Percentiles rank a stretch among this genome's conserved stretches.
phyloP scores from a whole-genome alignment of 352 stramenopile species.

The Phytophthora hybrid region DNA sequence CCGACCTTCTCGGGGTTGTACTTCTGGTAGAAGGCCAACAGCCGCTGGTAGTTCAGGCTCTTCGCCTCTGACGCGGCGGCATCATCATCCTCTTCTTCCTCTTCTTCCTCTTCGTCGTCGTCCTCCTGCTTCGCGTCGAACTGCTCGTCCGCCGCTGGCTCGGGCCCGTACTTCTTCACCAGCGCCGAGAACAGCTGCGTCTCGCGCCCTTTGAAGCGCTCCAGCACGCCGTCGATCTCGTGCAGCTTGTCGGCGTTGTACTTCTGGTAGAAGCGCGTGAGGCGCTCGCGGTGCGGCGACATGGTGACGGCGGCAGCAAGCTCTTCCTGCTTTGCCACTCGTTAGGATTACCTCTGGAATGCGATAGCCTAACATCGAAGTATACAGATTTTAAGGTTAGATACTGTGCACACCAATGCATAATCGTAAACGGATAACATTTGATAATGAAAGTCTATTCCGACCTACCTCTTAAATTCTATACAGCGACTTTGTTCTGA shows the following conservation, averaged over 20 bases:
- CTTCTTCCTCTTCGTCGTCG: constrained; percentile 18
- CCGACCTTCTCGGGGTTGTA: constrained; percentile 85
- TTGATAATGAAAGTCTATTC: too few species aligned
- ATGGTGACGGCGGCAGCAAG: constrained; percentile 35
- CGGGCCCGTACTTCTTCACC: constrained; percentile 85
- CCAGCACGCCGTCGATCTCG: constrained; percentile 83
- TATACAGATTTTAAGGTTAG: background rate
- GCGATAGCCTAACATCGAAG: background rate
- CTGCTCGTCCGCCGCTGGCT: constrained; percentile 64
- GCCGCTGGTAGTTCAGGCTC: constrained; percentile 69
- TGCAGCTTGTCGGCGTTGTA: constrained; percentile 88
- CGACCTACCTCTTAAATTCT: too few species aligned
- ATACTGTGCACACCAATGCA: too few species aligned
- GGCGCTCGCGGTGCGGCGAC: constrained; percentile 67
- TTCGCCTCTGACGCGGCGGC: constrained; percentile 41
- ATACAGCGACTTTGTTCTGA: background rate
- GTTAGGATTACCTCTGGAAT: constrained; percentile 11
- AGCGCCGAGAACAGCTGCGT: constrained; percentile 74
- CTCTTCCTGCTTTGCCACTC: constrained; percentile 38
- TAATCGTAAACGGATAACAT: too few species aligned
- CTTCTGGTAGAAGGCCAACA: constrained; percentile 84
- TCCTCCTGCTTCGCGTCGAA: constrained; percentile 30
- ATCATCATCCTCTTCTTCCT: constrained; percentile 21
- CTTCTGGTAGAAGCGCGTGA: constrained; percentile 87
- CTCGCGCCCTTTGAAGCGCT: constrained; percentile 85